Evolutionary conservation across 257 asterid species (phyloP), one percentile per base, ranked within the genome.

Genomic region (Paraleonurus japonicus): DNA sequence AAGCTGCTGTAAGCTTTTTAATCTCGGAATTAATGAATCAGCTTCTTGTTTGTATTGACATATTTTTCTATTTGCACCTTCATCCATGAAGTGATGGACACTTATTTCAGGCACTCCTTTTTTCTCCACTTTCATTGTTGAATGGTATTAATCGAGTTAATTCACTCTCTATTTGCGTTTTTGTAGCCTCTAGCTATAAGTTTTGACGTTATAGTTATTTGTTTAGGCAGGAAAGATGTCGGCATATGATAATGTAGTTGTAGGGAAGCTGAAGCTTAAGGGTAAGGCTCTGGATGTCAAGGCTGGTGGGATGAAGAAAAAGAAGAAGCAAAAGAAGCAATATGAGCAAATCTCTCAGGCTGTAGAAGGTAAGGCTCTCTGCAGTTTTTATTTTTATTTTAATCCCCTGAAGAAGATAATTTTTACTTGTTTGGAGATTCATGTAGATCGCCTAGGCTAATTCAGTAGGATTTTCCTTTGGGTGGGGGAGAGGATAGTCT

Each of bases 201-300:
- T n/a, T 35, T 53, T 73, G 45, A 47, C n/a, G 43, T 15, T 55
- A 16, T 16, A 12, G 45, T 62, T 37, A 66, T 4, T 41, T 6
- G 12, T 67, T 3, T 77, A 59, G 53, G 50, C 82, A 85, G 84
- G 72, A 58, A 77, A 78, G 33, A 92, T 90, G 96, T 92, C 96
- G 61, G 77, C 84, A 15, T 94, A 87, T 67, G 99, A 94, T 41
- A 94, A 89, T 81, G 91, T 89, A 65, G 85, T 94, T 4, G 85
- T 89, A 6, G 99, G 99, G 67, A 94, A 85, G 84, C 86, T 94
- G 76, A 91, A 91, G 84, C 90, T 94, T 6, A 89, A 94, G 90
- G 99, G 99, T 4, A 91, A 94, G 83, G 93, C 99, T 23, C 78
- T 94, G 71, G 99, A 91, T 86, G 96, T 94, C 59, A 87, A 83